phyloP scores from a whole-genome alignment of 176 grass and related monocot genomes.

The Urochloa ruziziensis region DNA sequence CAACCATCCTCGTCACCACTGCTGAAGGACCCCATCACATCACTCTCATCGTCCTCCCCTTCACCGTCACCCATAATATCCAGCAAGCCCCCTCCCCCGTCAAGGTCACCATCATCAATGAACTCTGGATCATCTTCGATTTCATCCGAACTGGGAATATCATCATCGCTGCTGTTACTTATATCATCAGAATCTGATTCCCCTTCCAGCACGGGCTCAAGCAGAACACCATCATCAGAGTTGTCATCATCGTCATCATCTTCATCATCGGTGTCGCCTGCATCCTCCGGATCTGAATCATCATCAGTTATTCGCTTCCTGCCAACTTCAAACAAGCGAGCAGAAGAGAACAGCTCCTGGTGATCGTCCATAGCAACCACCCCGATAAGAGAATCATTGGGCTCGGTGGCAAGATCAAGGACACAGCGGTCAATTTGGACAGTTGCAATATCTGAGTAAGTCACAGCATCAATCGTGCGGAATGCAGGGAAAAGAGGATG shows the following conservation, averaged over 20 bases:
- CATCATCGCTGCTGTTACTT: slow-evolving; percentile 63
- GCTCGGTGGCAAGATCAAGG: slow-evolving; percentile 81
- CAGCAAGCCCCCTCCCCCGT: slow-evolving; percentile 48
- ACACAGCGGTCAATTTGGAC: slow-evolving; percentile 91
- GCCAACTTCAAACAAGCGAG: slow-evolving; percentile 85
- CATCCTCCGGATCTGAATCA: slow-evolving; percentile 93
- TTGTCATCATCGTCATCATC: slow-evolving; percentile 78
- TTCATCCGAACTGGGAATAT: slow-evolving; percentile 59
- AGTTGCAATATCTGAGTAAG: slow-evolving; percentile 85
- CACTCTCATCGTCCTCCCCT: slow-evolving; percentile 50
- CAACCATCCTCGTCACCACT: slow-evolving; percentile 62
- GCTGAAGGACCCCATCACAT: slow-evolving; percentile 59
- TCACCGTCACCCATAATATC: slow-evolving; percentile 62
- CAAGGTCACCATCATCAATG: slow-evolving; percentile 59
- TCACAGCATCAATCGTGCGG: slow-evolving; percentile 87
- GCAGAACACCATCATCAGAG: slow-evolving; percentile 52
- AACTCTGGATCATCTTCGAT: slow-evolving; percentile 64
- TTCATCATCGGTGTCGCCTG: slow-evolving; percentile 64
- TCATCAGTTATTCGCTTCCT: slow-evolving; percentile 86
- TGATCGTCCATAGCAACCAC: slow-evolving; percentile 89
- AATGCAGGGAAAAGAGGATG: slow-evolving; percentile 90
- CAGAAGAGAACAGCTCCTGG: slow-evolving; percentile 85
- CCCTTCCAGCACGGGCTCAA: slow-evolving; percentile 32
- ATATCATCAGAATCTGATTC: slow-evolving; percentile 70
- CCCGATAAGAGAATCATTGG: slow-evolving; percentile 79